Base-by-base conservation (phyloP, 305 asterid species). In the Withania somnifera region DNA sequence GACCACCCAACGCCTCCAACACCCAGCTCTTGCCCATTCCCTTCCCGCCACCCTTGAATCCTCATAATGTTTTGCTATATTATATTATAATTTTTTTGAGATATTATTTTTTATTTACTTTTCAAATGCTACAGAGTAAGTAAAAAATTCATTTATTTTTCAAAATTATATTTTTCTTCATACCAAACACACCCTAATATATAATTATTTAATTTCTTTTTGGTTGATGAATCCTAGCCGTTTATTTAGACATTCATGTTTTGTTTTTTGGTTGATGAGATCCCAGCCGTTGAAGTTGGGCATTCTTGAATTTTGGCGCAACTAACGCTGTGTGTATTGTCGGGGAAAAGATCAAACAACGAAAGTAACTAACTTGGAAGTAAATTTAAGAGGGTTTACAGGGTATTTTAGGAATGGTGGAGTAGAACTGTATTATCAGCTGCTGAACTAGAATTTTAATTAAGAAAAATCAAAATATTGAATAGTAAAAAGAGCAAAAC, bases 281-380 rank as follows among this genome's bases (percentile, higher is more conserved):
- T 85, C 83, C 75, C 64, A 56, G 26, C 86, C 88, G 78, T 83
- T 56, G 24, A 13, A 76, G 51, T 26, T 53, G 51, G 51, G 52
- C 75, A 56, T 24, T 75, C 87, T 83, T 54, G 88, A 85, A 80
- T 82, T 28, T 79, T 85, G 88, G 90, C 87, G 88, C 85, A 83
- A 85, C 87, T 63, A 56, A 60, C 87, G 88, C 84, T 82, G 7
- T 56, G 78, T 24, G 20, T 24, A 50, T 19, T 58, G 64, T 19
- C 79, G 80, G 30, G 22, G 34, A 36, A 50, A 80, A 64, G 15
- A 60, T 32, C 45, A 30, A 51, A 80, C 67, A 80, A 84, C 86
- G 86, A 87, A 83, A 82, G 84, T 84, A 80, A 82, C 86, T 64
- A 80, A 79, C 82, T 75, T 26, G 45, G 6, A 75, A 2, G 80